Conservation (phyloP, 257 asterid species). For the Lithospermum erythrorhizon region DNA sequence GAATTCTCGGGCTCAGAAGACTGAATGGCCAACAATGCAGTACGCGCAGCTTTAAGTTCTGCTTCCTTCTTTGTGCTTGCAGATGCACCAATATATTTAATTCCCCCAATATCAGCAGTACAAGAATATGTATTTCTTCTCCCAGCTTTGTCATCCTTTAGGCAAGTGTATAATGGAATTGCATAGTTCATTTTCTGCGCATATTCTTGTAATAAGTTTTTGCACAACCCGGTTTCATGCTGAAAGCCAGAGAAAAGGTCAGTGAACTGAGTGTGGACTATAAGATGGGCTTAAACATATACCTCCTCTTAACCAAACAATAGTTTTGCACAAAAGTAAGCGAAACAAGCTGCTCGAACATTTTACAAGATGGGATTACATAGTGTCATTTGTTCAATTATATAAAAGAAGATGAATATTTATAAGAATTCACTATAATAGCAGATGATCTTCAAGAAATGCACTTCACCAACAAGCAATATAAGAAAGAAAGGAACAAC, state of each 20-base stretch:
- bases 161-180: slow-evolving; percentile 54
- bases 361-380: too few species aligned
- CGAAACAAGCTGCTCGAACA: neutral
- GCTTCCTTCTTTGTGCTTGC: slow-evolving; percentile 86
- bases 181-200: slow-evolving; percentile 95
- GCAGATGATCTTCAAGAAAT: neutral
- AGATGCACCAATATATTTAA: slow-evolving; percentile 67
- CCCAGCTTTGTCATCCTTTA: slow-evolving; percentile 35
- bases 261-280: neutral
- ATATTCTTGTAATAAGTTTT: slow-evolving; percentile 84
- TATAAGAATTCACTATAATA: too few species aligned
- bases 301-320: neutral
- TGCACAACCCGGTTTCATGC: slow-evolving; percentile 94
- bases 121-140: slow-evolving; percentile 34
- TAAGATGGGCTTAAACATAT: too few species aligned
- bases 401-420: too few species aligned
- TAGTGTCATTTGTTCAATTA: too few species aligned
- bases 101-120: slow-evolving; percentile 66
- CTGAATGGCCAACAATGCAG: slow-evolving; percentile 83
- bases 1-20: slow-evolving; percentile 36
- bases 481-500: neutral
- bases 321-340: neutral
- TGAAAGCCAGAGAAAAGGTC: slow-evolving; percentile 25
- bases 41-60: slow-evolving; percentile 88
- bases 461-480: neutral